Evolutionary conservation across 768 basidiomycete species (phyloP).

Genomic region (Trametes cinnabarina): DNA sequence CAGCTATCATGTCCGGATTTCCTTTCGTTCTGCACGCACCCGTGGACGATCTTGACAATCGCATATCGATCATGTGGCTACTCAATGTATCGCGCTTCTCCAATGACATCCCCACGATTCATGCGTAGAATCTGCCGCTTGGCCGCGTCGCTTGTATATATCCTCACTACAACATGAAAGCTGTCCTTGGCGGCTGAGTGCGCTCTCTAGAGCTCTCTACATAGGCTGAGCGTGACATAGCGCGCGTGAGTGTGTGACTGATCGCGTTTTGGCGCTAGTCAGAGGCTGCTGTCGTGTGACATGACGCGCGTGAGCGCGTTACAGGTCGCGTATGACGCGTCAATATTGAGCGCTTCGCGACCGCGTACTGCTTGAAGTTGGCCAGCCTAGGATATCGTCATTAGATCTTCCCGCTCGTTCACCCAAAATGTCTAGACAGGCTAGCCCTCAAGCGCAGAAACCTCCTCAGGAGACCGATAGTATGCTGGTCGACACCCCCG

Average conservation of each 20-base stretch:
- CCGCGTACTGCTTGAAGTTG: too few species aligned
- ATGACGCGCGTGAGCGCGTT: background rate
- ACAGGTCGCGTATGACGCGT: slow-evolving; percentile 1
- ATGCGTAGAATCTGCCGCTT: too few species aligned
- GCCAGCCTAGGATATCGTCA: background rate
- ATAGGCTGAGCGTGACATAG: too few species aligned
- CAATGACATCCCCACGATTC: too few species aligned
- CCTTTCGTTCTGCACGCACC: background rate
- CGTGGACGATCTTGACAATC: background rate
- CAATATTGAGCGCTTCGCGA: too few species aligned
- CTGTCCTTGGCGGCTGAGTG: too few species aligned
- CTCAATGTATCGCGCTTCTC: background rate
- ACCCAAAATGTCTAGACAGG: background rate
- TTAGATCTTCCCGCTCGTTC: background rate
- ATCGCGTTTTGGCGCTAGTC: too few species aligned
- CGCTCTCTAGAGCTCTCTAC: too few species aligned
- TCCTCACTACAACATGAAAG: too few species aligned
- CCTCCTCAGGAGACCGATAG: background rate
- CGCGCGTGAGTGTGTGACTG: too few species aligned
- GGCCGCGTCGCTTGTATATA: too few species aligned
- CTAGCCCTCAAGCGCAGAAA: background rate
- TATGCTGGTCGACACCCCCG: background rate
- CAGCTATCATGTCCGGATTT: background rate
- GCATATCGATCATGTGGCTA: slow-evolving; percentile 2
- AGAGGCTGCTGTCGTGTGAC: background rate